phyloP scores from a whole-genome alignment of 2,329 filamentous ascomycete genomes.

The Cordyceps farinosa region DNA sequence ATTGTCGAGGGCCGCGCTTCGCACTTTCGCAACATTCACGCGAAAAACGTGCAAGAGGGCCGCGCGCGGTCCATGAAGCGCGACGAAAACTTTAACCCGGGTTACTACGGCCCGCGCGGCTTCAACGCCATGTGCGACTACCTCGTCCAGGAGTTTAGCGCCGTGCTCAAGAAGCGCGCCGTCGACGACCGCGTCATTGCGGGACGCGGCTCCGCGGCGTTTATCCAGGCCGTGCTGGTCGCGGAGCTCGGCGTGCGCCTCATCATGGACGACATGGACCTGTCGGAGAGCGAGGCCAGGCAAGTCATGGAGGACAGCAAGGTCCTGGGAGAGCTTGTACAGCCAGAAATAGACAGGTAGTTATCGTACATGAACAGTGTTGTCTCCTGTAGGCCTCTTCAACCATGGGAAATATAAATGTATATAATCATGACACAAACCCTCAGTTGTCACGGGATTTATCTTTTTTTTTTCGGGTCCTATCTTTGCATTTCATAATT shows the following conservation, averaged over 20 bases:
- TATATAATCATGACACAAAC: background rate
- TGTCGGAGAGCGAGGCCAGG: constrained; percentile 42
- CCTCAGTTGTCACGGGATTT: background rate
- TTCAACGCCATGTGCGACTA: constrained; percentile 68
- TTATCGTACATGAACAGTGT: background rate
- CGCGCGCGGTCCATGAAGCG: constrained; percentile 58
- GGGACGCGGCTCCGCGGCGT: constrained; percentile 62
- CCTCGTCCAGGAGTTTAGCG: constrained; percentile 58
- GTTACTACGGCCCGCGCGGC: constrained; percentile 80
- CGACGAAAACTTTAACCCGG: constrained; percentile 61
- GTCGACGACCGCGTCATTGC: constrained; percentile 63
- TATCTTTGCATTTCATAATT: constrained; percentile 24
- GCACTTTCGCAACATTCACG: constrained; percentile 57
- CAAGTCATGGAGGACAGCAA: constrained; percentile 64
- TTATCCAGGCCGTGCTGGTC: constrained; percentile 72
- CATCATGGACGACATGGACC: constrained; percentile 54
- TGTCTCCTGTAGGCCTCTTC: background rate
- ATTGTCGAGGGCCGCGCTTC: constrained; percentile 60
- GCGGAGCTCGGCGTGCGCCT: constrained; percentile 61
- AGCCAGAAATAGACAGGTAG: constrained; percentile 24
- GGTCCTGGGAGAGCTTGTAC: constrained; percentile 61
- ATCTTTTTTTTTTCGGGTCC: background rate
- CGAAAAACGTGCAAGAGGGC: constrained; percentile 52
- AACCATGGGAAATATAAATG: background rate
- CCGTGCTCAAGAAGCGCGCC: constrained; percentile 58